phyloP scores from a whole-genome alignment of 139 green algal genomes.

The Eudorina sp. region DNA sequence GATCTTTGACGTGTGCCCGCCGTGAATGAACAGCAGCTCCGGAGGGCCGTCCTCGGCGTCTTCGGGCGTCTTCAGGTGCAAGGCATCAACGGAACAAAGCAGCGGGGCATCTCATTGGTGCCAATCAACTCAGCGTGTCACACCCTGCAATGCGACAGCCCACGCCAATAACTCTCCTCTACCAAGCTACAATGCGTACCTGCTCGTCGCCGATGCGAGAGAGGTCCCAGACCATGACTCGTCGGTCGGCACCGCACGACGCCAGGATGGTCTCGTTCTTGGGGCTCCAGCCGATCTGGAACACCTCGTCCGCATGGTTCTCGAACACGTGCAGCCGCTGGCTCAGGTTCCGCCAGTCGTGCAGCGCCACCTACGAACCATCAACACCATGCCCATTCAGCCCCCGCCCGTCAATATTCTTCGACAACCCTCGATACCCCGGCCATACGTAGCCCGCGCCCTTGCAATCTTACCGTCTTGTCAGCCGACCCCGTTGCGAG shows the following conservation, averaged over 20 bases:
- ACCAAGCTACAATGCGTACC: slow-evolving; percentile 54
- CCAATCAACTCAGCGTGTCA: too few relatives aligned
- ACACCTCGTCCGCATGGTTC: slow-evolving; percentile 96
- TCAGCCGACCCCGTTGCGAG: slow-evolving; percentile 96
- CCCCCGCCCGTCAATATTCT: too few relatives aligned
- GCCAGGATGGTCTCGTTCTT: slow-evolving; percentile 96
- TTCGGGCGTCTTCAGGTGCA: slow-evolving; percentile 80
- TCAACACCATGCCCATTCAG: too few relatives aligned
- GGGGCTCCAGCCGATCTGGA: slow-evolving; percentile 97
- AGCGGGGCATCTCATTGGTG: too few relatives aligned
- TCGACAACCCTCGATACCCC: too few relatives aligned
- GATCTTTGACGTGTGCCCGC: slow-evolving; percentile 94
- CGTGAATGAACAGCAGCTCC: slow-evolving; percentile 96
- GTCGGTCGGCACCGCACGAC: slow-evolving; percentile 94
- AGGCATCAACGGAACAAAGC: background rate
- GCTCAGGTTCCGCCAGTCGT: slow-evolving; percentile 95
- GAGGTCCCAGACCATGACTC: slow-evolving; percentile 99
- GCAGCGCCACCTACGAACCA: slow-evolving; percentile 88
- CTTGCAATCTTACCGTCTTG: slow-evolving; percentile 83
- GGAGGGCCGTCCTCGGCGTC: slow-evolving; percentile 98
- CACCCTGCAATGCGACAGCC: too few relatives aligned
- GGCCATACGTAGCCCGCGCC: too few relatives aligned
- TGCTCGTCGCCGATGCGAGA: slow-evolving; percentile 96
- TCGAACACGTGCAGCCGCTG: slow-evolving; percentile 94
- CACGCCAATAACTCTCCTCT: too few relatives aligned